Conservation (phyloP, 331 rosid species). For the Spiraea crenata region DNA sequence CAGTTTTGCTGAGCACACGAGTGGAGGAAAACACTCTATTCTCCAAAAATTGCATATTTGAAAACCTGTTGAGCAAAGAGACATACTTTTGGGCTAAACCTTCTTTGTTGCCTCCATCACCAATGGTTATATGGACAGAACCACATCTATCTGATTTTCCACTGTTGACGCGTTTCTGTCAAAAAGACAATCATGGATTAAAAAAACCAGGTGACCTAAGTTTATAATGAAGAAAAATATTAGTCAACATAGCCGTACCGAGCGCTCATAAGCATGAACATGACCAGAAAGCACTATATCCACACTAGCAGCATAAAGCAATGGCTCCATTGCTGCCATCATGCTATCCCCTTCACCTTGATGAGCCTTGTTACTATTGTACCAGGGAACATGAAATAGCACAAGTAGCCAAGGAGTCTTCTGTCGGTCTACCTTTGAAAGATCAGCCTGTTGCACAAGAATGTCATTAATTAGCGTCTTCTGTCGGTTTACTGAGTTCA, state of each 20-base stretch:
- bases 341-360: conserved; percentile 71
- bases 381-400: conserved; percentile 89
- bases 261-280: conserved; percentile 93
- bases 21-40: background rate
- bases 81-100: conserved; percentile 76
- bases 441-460: conserved; percentile 52
- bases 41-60: background rate
- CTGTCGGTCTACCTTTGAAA: conserved; percentile 68
- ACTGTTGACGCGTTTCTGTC: conserved; percentile 65
- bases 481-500: too few relatives aligned
- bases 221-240: conserved; percentile 2
- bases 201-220: background rate
- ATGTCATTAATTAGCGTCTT: background rate
- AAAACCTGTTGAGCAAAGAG: background rate
- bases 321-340: conserved; percentile 83
- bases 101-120: conserved; percentile 93
- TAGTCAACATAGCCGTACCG: conserved; percentile 40
- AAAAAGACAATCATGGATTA: conserved; percentile 6
- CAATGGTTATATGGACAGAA: conserved; percentile 83
- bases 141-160: conserved; percentile 73
- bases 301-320: conserved; percentile 71
- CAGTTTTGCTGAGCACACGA: background rate
- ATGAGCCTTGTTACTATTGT: conserved; percentile 86
- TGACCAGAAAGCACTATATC: conserved; percentile 80
- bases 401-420: conserved; percentile 86